Conservation (phyloP, 169 alveolate species). For the Babesia gibsoni region DNA sequence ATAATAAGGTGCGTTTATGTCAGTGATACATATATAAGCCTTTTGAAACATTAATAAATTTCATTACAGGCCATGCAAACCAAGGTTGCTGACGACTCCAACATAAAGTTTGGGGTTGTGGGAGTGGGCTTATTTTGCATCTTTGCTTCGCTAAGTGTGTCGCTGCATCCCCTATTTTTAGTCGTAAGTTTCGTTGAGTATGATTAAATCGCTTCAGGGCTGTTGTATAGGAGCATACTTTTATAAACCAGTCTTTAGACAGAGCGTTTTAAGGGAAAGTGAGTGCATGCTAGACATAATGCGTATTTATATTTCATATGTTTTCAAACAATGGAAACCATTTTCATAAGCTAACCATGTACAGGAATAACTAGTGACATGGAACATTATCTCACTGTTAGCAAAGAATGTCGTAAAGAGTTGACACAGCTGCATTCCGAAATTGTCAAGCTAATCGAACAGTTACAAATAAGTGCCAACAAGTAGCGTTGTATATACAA, state of each 20-base stretch:
- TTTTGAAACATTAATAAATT: too few relatives aligned
- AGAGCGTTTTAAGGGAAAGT: slow-evolving; percentile 34
- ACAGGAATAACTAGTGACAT: slow-evolving; percentile 17
- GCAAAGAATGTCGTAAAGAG: background rate
- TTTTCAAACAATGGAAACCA: background rate
- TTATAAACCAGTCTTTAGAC: slow-evolving; percentile 40
- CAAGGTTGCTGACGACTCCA: slow-evolving; percentile 20
- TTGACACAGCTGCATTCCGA: slow-evolving; percentile 5
- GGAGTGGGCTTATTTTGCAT: slow-evolving; percentile 55
- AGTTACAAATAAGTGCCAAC: background rate
- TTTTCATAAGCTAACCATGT: background rate
- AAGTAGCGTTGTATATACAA: too few relatives aligned
- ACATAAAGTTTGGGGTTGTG: slow-evolving; percentile 46
- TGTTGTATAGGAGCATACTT: slow-evolving; percentile 45
- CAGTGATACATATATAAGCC: too few relatives aligned
- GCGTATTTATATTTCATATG: background rate
- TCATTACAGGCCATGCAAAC: slow-evolving; percentile 32
- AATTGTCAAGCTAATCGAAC: background rate
- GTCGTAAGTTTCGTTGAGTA: slow-evolving; percentile 5
- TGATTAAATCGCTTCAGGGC: slow-evolving; percentile 15
- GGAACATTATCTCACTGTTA: background rate
- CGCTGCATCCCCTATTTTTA: slow-evolving; percentile 54
- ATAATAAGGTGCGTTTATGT: slow-evolving; percentile 13
- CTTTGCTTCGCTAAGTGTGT: slow-evolving; percentile 55
- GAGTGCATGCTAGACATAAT: background rate